phyloP scores from a whole-genome alignment of 2,329 filamentous ascomycete genomes.

The Arthrobotrys iridis region DNA sequence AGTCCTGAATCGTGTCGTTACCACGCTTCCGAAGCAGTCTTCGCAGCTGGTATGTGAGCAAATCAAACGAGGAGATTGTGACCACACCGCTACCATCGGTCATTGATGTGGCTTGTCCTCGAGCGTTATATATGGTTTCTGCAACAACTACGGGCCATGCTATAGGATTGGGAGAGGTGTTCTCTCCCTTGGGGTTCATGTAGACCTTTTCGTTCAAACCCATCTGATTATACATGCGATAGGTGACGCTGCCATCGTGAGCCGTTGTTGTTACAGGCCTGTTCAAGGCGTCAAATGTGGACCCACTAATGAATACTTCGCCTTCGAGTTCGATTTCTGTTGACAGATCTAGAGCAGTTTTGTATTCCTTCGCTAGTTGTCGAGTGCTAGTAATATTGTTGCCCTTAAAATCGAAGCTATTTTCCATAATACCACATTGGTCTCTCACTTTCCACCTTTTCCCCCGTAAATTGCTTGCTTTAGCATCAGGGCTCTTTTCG shows the following conservation, averaged over 20 bases:
- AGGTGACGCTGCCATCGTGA: background rate
- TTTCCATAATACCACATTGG: conserved; percentile 3
- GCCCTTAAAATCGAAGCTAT: conserved; percentile 53
- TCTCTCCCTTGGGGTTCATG: too few relatives aligned
- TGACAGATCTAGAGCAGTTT: conserved; percentile 3
- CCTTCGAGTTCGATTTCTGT: background rate
- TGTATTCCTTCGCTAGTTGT: conserved; percentile 5
- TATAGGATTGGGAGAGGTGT: too few relatives aligned
- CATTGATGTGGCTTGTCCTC: too few relatives aligned
- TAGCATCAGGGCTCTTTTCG: background rate
- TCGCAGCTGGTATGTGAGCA: too few relatives aligned
- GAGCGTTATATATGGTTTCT: too few relatives aligned
- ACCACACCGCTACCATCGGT: too few relatives aligned
- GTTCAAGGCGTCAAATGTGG: background rate
- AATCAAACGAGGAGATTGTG: too few relatives aligned
- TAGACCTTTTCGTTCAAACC: background rate
- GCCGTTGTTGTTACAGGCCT: background rate
- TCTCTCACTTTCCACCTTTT: conserved; percentile 9
- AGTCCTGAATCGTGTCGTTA: conserved; percentile 56
- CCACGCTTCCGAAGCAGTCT: too few relatives aligned
- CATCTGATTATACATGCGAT: background rate
- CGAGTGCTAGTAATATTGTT: conserved; percentile 7
- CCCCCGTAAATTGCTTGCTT: background rate
- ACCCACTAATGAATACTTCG: background rate
- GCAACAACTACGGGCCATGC: too few relatives aligned